phyloP scores from a whole-genome alignment of 2,329 filamentous ascomycete species.

The Plenodomus lindquistii region DNA sequence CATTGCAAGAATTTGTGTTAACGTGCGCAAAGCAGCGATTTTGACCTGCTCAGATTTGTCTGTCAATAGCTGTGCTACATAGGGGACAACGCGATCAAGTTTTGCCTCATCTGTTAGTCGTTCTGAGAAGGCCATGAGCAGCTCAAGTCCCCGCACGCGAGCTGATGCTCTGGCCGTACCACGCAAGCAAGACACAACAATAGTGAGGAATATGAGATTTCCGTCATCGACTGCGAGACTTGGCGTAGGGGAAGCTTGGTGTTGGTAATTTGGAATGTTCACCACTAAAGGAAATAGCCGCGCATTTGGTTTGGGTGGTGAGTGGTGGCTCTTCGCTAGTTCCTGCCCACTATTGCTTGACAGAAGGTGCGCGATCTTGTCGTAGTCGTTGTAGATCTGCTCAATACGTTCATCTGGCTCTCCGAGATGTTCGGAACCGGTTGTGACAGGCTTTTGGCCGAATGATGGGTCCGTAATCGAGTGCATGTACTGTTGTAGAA shows the following conservation, averaged over 20 bases:
- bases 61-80: constrained; percentile 78
- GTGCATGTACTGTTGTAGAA: constrained; percentile 97
- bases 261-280: constrained; percentile 83
- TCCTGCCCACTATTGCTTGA: constrained; percentile 67
- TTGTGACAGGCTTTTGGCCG: constrained; percentile 71
- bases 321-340: constrained; percentile 36
- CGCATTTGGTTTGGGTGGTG: constrained; percentile 48
- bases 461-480: constrained; percentile 89
- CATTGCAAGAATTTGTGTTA: constrained; percentile 81
- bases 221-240: constrained; percentile 78
- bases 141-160: constrained; percentile 84
- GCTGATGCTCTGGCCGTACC: constrained; percentile 89
- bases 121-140: constrained; percentile 89
- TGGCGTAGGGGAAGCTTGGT: constrained; percentile 64
- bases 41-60: constrained; percentile 85
- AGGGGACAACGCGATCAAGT: constrained; percentile 88
- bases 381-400: constrained; percentile 89
- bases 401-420: constrained; percentile 95
- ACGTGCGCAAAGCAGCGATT: constrained; percentile 79
- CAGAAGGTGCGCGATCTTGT: constrained; percentile 95
- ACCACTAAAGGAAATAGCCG: constrained; percentile 79
- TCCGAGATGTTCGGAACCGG: constrained; percentile 71
- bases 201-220: constrained; percentile 85
- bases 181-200: constrained; percentile 84
- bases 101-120: constrained; percentile 93